Conservation (phyloP, 148 eudicot genomes). For the Limonium bicolor region DNA sequence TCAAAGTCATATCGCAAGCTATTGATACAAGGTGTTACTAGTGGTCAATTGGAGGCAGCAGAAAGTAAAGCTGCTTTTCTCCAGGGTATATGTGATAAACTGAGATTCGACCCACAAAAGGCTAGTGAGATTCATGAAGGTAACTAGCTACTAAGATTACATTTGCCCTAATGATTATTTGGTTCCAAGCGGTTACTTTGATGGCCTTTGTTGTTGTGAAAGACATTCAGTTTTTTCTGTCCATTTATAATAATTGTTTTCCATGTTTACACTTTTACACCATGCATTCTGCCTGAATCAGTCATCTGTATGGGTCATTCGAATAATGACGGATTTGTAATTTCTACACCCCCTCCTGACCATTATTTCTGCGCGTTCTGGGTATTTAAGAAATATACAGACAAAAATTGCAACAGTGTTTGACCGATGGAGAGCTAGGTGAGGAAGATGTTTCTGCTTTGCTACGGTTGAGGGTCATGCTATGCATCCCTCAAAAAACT, state of each 20-base stretch:
- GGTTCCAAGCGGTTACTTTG: too few species aligned
- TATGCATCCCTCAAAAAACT: slow-evolving; percentile 69
- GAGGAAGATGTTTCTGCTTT: slow-evolving; percentile 66
- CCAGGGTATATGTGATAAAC: slow-evolving; percentile 62
- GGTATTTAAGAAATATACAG: slow-evolving; percentile 56
- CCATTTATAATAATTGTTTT: too few species aligned
- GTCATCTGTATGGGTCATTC: too few species aligned
- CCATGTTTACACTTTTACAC: too few species aligned
- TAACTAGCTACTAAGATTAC: too few species aligned
- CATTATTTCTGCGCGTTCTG: not conserved
- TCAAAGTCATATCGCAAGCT: slow-evolving; percentile 68
- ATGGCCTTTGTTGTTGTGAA: too few species aligned
- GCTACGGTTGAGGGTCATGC: slow-evolving; percentile 63
- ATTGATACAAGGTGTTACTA: slow-evolving; percentile 58
- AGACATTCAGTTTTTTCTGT: too few species aligned
- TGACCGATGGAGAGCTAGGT: slow-evolving; percentile 70
- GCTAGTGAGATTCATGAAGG: slow-evolving; percentile 85
- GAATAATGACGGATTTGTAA: too few species aligned
- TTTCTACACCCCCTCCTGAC: not conserved
- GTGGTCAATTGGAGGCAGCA: slow-evolving; percentile 63
- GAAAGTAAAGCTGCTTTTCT: slow-evolving; percentile 93
- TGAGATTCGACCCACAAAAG: slow-evolving; percentile 67
- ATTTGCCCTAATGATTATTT: too few species aligned
- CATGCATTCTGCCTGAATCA: too few species aligned
- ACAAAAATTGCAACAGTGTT: slow-evolving; percentile 76